A percentile compares a stretch with the other conserved stretches of the same genome.
phyloP scores from a whole-genome alignment of 371 early-diverging fungal species.

The Rhizopus arrhizus region DNA sequence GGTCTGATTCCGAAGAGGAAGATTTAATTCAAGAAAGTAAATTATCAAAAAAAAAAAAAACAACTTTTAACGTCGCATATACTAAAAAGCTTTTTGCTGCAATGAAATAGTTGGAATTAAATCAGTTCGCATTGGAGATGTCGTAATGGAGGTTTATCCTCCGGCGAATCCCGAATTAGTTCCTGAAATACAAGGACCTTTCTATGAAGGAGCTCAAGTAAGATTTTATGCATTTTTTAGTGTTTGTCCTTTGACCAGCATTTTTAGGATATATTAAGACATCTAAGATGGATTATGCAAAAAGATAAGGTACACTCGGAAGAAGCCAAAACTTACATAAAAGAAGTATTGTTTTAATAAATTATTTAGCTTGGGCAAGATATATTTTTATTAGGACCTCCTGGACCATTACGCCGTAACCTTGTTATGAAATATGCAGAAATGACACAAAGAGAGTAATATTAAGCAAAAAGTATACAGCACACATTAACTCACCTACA shows the following conservation, averaged over 20 bases:
- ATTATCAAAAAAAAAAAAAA: background rate
- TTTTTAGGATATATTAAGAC: conserved; percentile 70
- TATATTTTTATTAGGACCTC: conserved; percentile 83
- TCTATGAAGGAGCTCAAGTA: conserved; percentile 74
- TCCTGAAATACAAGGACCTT: conserved; percentile 60
- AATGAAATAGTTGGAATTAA: conserved; percentile 34
- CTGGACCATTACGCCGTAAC: conserved; percentile 71
- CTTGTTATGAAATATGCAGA: conserved; percentile 77
- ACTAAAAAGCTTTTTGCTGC: background rate
- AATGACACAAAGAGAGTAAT: conserved; percentile 60
- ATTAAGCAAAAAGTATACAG: background rate
- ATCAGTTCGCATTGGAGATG: conserved; percentile 66
- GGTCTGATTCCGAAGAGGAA: conserved; percentile 59
- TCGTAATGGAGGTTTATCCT: conserved; percentile 58
- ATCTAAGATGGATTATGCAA: conserved; percentile 74
- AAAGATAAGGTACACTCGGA: conserved; percentile 54
- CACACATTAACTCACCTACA: background rate
- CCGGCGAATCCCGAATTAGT: conserved; percentile 66
- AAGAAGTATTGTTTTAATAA: background rate
- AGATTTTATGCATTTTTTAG: background rate
- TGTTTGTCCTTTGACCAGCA: background rate
- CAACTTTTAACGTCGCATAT: background rate
- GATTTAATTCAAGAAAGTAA: conserved; percentile 44
- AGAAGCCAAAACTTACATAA: background rate
- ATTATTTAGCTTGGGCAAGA: conserved; percentile 70